These are phyloP conservation scores for Harringtonia aguacate DNA, from an alignment of 2,329 filamentous ascomycete genomes.

Conservation along the genomic window DNA sequence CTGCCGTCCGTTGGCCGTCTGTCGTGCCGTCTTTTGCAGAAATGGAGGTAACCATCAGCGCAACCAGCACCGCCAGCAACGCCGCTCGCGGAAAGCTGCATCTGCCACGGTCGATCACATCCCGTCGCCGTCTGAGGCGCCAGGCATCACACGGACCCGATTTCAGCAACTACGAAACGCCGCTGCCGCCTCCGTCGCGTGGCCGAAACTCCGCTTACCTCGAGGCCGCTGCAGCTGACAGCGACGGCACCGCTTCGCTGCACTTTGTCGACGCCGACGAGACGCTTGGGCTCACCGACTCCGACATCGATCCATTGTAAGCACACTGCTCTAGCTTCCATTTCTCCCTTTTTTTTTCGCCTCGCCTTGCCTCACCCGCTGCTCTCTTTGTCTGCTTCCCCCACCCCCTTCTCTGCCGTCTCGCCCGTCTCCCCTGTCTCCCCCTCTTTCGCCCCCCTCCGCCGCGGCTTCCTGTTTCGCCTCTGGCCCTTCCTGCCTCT, in stretches of 20 bases:
- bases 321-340: background rate
- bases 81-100: constrained; percentile 37
- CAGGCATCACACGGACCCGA: constrained; percentile 28
- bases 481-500: no score
- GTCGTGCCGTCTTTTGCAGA: no score
- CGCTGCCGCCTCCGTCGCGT: constrained; percentile 8
- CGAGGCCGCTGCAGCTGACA: constrained; percentile 22
- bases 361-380: background rate
- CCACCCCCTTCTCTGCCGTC: no score
- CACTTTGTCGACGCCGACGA: constrained; percentile 12
- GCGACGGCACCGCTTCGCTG: constrained; percentile 20
- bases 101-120: constrained; percentile 38
- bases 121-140: constrained; percentile 37
- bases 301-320: no score
- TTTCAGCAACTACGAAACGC: constrained; percentile 17
- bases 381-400: background rate
- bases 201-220: constrained; percentile 25
- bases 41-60: background rate
- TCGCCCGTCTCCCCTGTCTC: no score
- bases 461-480: no score
- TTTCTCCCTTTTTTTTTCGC: background rate
- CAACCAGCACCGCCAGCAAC: background rate
- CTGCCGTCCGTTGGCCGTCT: no score
- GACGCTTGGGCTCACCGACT: no score
- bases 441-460: no score